Evolutionary conservation across 257 asterid genomes (phyloP).

Genomic region (Solanum chilense): DNA sequence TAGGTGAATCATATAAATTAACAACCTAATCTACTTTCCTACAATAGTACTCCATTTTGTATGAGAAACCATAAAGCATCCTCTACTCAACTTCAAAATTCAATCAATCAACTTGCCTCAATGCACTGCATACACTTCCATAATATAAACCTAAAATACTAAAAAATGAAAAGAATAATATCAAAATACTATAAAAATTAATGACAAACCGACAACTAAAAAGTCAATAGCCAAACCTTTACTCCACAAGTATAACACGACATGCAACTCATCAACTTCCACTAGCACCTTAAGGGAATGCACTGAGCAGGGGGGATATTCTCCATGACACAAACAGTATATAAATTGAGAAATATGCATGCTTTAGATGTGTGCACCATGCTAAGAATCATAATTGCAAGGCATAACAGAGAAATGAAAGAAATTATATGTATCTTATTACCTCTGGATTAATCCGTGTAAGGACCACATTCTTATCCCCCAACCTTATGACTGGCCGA

Average conservation of each 20-base stretch:
- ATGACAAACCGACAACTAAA: not conserved
- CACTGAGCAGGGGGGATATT: not conserved
- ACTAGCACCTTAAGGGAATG: not conserved
- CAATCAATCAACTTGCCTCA: not conserved
- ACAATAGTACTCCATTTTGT: not conserved
- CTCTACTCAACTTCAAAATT: not conserved
- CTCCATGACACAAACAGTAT: not conserved
- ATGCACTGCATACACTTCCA: not conserved
- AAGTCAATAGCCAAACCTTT: not conserved
- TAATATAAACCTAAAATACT: not conserved
- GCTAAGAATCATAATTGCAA: not conserved
- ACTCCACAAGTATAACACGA: not conserved
- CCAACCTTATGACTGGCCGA: conserved; percentile 86
- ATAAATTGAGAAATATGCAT: not conserved
- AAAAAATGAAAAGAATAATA: not conserved
- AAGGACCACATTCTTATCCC: conserved; percentile 77
- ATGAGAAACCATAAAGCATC: not conserved
- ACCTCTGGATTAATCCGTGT: conserved; percentile 98
- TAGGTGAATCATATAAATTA: not conserved
- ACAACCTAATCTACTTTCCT: not conserved
- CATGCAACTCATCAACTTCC: not conserved
- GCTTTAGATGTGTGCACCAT: not conserved
- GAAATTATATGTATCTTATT: conserved; percentile 17
- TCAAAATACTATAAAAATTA: not conserved
- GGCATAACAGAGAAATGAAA: not conserved